A percentile compares a stretch with the other conserved stretches of the same genome.
Conservation (phyloP, 163 green algal species). For the Volvox carteri region DNA sequence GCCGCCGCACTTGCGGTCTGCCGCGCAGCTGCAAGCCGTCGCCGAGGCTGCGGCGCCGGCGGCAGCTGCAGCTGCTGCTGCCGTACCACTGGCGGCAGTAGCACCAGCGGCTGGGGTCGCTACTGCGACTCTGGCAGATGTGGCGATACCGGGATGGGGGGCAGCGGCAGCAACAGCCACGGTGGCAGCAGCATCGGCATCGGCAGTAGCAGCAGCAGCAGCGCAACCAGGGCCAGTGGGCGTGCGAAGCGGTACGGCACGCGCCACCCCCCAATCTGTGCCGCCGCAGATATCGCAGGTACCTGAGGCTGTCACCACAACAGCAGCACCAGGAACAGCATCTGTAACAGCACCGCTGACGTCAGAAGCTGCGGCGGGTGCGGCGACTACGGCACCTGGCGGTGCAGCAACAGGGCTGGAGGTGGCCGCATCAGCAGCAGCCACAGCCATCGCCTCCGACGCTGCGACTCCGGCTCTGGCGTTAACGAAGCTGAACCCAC, state of each 20-base stretch:
- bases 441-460: background rate
- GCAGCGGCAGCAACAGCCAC: background rate
- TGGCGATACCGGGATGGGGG: background rate
- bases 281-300: background rate
- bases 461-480: background rate
- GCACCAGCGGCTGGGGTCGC: background rate
- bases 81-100: background rate
- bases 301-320: background rate
- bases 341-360: background rate
- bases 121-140: background rate
- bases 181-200: conserved; percentile 22
- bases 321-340: background rate
- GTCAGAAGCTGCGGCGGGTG: background rate
- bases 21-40: background rate
- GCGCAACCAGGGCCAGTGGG: background rate
- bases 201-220: background rate
- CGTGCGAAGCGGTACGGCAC: background rate
- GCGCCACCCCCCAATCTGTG: background rate
- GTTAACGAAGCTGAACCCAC: background rate
- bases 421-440: background rate
- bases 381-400: background rate
- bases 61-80: background rate
- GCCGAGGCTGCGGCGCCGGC: background rate
- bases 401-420: background rate
- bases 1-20: background rate